Percentiles rank a stretch among this genome's conserved stretches.
phyloP scores from a whole-genome alignment of 2,329 filamentous ascomycete genomes.

The Colletotrichum brevisporum region DNA sequence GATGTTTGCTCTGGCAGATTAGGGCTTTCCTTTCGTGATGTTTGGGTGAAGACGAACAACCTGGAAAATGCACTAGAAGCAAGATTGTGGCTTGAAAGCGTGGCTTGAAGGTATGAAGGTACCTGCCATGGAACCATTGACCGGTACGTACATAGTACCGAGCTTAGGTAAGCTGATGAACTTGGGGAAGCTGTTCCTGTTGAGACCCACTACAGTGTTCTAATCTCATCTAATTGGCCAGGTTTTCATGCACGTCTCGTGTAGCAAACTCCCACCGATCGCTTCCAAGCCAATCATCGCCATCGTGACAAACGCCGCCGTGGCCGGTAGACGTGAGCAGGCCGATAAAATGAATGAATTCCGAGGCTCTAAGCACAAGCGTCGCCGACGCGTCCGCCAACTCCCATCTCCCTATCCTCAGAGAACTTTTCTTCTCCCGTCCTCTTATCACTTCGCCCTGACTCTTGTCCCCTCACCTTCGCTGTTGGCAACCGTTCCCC shows the following conservation, averaged over 20 bases:
- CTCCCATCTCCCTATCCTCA: neutral
- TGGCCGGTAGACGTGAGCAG: conserved; percentile 1
- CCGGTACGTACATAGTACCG: no score
- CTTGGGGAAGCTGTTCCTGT: neutral
- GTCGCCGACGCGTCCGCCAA: neutral
- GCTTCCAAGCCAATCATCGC: conserved; percentile 27
- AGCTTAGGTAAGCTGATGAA: neutral
- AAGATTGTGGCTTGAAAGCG: no score
- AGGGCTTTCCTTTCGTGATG: no score
- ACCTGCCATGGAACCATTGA: no score
- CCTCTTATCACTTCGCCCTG: neutral
- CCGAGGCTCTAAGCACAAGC: neutral
- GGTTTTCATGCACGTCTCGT: conserved; percentile 43
- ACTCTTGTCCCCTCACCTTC: no score
- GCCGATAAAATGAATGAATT: conserved; percentile 16
- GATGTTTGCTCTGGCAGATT: no score
- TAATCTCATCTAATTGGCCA: conserved; percentile 38
- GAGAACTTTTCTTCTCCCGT: neutral
- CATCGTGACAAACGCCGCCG: conserved; percentile 22
- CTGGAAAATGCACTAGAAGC: no score
- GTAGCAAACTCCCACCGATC: conserved; percentile 36
- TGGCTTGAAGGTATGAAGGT: no score
- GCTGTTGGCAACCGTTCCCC: no score
- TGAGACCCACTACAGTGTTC: conserved; percentile 3
- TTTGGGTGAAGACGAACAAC: no score